Evolutionary conservation across 352 stramenopile genomes (phyloP).

Genomic region (Globisporangium radiosum): DNA sequence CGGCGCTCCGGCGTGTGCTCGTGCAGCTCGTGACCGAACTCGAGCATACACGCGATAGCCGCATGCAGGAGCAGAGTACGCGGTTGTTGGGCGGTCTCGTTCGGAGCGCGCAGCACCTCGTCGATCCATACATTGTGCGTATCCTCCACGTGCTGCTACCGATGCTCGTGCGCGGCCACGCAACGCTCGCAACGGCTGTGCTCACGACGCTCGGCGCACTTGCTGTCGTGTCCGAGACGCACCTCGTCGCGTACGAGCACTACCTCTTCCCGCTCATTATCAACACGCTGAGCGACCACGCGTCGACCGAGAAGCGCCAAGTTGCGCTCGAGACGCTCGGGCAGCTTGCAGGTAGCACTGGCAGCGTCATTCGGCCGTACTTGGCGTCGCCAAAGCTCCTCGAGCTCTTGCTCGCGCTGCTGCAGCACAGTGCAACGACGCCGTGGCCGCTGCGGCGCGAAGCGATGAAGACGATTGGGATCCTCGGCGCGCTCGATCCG

Average conservation of each 20-base stretch:
- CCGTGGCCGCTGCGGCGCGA: constrained; percentile 93
- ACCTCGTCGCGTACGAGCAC: constrained; percentile 91
- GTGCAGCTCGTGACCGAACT: constrained; percentile 95
- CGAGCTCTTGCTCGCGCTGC: constrained; percentile 91
- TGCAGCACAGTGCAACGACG: constrained; percentile 87
- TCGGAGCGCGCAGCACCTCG: constrained; percentile 74
- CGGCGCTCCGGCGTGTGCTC: constrained; percentile 90
- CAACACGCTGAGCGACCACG: constrained; percentile 94
- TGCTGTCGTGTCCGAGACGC: constrained; percentile 83
- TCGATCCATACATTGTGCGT: constrained; percentile 79
- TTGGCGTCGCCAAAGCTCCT: constrained; percentile 94
- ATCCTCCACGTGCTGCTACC: constrained; percentile 72
- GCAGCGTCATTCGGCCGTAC: constrained; percentile 93
- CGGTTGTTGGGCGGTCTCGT: constrained; percentile 83
- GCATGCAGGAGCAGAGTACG: constrained; percentile 87
- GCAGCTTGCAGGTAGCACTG: constrained; percentile 91
- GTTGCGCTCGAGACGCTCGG: constrained; percentile 95
- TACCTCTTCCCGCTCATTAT: constrained; percentile 96
- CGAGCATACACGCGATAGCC: constrained; percentile 85
- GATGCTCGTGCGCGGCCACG: constrained; percentile 84
- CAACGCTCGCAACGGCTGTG: constrained; percentile 71
- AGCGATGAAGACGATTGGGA: constrained; percentile 95
- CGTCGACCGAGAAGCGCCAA: constrained; percentile 92
- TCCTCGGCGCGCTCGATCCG: constrained; percentile 93
- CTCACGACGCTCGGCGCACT: constrained; percentile 88